phyloP scores from a whole-genome alignment of 2,329 filamentous ascomycete genomes.

The Thermothelomyces thermophilus region DNA sequence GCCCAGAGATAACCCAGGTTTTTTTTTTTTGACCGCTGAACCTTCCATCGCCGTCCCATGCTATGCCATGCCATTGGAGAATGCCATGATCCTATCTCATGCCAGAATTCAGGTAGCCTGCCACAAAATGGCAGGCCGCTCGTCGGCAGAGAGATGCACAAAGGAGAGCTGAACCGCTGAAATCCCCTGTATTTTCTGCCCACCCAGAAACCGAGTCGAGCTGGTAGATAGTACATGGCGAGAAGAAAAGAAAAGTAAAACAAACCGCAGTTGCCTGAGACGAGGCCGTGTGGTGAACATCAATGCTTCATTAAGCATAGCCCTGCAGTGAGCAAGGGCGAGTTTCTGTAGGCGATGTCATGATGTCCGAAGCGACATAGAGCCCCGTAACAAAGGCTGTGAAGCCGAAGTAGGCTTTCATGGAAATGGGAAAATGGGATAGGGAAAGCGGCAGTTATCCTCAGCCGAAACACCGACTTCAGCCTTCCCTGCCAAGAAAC shows the following conservation, averaged over 20 bases:
- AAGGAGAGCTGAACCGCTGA: conserved; percentile 3
- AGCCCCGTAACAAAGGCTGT: no score
- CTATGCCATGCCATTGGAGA: neutral
- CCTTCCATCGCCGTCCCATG: conserved; percentile 1
- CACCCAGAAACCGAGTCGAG: no score
- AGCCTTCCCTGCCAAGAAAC: no score
- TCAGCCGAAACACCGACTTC: neutral
- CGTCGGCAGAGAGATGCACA: conserved; percentile 3
- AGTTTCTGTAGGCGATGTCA: no score
- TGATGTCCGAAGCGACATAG: no score
- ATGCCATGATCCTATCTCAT: conserved; percentile 1
- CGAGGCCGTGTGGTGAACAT: neutral
- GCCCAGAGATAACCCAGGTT: neutral
- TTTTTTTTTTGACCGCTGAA: conserved; percentile 9
- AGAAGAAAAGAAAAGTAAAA: neutral
- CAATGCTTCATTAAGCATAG: neutral
- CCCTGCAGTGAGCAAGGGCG: conserved; percentile 1
- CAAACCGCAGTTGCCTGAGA: neutral
- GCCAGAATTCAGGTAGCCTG: neutral
- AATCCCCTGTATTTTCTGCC: no score
- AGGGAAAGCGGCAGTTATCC: conserved; percentile 5
- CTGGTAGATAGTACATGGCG: neutral
- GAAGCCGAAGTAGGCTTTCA: no score
- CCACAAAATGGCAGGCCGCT: conserved; percentile 6
- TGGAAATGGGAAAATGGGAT: no score